Base-by-base conservation (phyloP, 805 yeast genomes). In the Ogataea nitratoaversa region DNA sequence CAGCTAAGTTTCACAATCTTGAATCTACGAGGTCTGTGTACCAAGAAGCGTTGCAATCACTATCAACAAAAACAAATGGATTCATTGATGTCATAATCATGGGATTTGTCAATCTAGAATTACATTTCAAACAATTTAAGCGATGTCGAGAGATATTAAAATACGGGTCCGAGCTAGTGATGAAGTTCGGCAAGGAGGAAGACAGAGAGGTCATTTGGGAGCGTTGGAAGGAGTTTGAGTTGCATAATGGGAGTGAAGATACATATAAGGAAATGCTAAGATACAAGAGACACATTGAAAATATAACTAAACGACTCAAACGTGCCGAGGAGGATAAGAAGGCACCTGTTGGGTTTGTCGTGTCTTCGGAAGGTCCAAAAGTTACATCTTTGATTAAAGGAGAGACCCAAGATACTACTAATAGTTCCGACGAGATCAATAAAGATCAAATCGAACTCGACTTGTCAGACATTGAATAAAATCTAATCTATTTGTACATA, bases 251-350 rank as follows among this genome's bases (percentile, higher is more conserved):
- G 4, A 65, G 73, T 43, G 93, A 84, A 52, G 71, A 69, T 3
- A 75, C 84, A 0, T 88, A 75, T 58, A 87, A 84, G 50, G 82
- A 79, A 17, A 82, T 89, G 90, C 57, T 87, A 19, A 63, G 81
- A 34, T 65, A 67, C 45, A 83, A 79, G 54, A 69, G 87, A 46
- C 54, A 62, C 13, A 36, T 50, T 35, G 59, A 52, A 32, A 47
- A 45, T 17, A 44, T 41, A 5, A 27, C 43, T 27, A 44, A 43
- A n/a, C 48, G 56, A 6, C 56, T 56, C 13, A 41, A 47, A 7
- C 41, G 50, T 30, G 42, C 25, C 32, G 39, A 38, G 11, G 41
- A 42, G 9, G 52, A 44, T 14, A 49, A 47, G 5, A 44, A 46
- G n/a, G 47, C 60, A 44, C 65, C 74, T 8, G 56, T 74, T 54